Evolutionary conservation across 495 filamentous ascomycete species (phyloP), one percentile per base, ranked within the genome.

Genomic region (Aspergillus kassunensis): DNA sequence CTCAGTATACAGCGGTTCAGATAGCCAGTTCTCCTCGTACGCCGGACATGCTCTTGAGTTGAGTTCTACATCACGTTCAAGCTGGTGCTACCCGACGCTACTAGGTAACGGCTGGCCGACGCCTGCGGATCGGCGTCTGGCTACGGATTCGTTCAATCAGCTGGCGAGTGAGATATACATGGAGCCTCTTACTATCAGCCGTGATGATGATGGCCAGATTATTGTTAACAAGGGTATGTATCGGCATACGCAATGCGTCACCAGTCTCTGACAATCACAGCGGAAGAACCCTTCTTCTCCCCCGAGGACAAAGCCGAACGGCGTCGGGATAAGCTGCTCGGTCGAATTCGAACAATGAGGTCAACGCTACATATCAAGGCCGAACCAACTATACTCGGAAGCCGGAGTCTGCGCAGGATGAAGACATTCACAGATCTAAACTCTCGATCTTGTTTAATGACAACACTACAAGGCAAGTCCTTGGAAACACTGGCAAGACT

Each of bases 401-500:
- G 77, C 72, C 54, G 71, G 63, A 88, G 69, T 29, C 54, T 80
- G 60, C 78, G 78, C 33, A 68, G 68, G 15, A 65, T 61, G 15
- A 74, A 66, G 48, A 74, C 71, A 8, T 67, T 74, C 51, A 63
- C 62, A 1, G 57, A 46, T 25, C 40, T 74, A 3, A 41, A 57
- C n/a, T 57, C 29, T 45, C 68, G 56, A 29, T 47, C 55, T 40
- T 64, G 72, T 53, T 73, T 72, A 48, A 79, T 74, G 60, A 80
- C 82, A 50, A 77, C 69, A 12, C 61, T 89, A 45, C 82, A 79
- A 59, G 81, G 80, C 39, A 80, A 79, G 57, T 74, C 79, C 31
- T 55, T 92, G 23, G 78, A 84, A 54, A 79, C 74, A 46, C 68
- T 91, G 21, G 78, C 87, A 47, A 79, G 85, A n/a, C 68, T 93